Evolutionary conservation across 768 basidiomycete genomes (phyloP).

Genomic region (Lactarius deliciosus): DNA sequence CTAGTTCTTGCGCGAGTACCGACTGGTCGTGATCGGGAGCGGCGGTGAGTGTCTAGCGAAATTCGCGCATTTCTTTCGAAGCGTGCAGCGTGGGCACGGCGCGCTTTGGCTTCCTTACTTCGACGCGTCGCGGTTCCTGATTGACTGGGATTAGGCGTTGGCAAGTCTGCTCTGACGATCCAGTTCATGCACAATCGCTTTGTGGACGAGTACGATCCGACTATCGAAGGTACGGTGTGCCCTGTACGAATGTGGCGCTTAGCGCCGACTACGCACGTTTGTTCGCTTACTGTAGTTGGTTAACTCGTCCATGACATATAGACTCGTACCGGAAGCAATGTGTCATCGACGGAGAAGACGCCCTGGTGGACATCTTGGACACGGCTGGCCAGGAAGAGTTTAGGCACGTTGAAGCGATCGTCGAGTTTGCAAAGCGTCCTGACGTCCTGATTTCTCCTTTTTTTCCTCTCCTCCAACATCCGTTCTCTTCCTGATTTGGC

Average conservation of each 20-base stretch:
- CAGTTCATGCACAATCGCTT: conserved; percentile 97
- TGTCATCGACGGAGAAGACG: conserved; percentile 96
- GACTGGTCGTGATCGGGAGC: conserved; percentile 96
- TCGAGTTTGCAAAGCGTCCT: conserved; percentile 4
- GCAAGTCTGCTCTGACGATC: conserved; percentile 93
- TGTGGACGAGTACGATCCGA: conserved; percentile 92
- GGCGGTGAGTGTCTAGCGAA: conserved; percentile 60
- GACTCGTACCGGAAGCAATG: conserved; percentile 98
- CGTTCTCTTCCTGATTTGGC: background rate
- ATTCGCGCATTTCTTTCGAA: background rate
- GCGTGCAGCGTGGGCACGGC: background rate
- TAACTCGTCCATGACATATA: conserved; percentile 33
- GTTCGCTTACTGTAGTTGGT: background rate
- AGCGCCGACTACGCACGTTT: conserved; percentile 14
- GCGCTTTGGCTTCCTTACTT: background rate
- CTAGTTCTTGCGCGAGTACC: conserved; percentile 93
- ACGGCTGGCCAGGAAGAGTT: conserved; percentile 99
- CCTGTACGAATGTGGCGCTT: conserved; percentile 15
- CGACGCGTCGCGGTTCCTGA: background rate
- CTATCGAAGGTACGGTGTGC: conserved; percentile 71
- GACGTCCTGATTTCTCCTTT: background rate
- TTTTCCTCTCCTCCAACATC: no score
- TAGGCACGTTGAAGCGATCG: conserved; percentile 55
- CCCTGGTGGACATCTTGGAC: conserved; percentile 92
- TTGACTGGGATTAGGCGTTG: conserved; percentile 47